Evolutionary conservation across 1,284 basidiomycete species (phyloP).

Genomic region (Cryptococcus sp.): DNA sequence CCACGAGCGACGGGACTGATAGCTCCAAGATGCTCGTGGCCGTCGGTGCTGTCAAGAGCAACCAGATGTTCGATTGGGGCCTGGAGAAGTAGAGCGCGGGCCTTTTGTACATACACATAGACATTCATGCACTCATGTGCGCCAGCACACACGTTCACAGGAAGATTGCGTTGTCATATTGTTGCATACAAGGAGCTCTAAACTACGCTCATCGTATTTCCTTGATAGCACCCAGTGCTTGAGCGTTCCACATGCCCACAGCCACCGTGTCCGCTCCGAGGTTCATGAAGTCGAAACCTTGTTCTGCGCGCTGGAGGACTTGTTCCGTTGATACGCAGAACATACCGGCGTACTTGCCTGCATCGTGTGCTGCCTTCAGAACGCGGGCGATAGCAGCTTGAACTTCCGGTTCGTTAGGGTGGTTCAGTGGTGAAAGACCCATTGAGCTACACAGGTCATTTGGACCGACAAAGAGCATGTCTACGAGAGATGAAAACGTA

Average conservation of each 20-base stretch:
- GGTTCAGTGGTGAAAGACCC: conserved; percentile 34
- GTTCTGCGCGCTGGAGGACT: conserved; percentile 28
- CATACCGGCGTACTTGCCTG: conserved; percentile 35
- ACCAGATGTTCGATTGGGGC: conserved; percentile 27
- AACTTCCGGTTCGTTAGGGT: conserved; percentile 33
- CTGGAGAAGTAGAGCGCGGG: not conserved
- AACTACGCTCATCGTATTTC: conserved; percentile 2
- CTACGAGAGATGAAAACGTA: conserved; percentile 2
- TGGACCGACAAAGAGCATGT: conserved; percentile 44
- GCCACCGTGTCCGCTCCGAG: conserved; percentile 35
- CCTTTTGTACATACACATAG: not conserved
- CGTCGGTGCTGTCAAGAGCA: conserved; percentile 22
- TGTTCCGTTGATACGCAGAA: conserved; percentile 25
- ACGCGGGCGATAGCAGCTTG: conserved; percentile 42
- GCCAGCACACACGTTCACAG: not conserved
- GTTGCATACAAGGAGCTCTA: not conserved
- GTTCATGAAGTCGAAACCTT: conserved; percentile 41
- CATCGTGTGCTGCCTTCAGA: conserved; percentile 35
- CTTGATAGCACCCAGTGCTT: conserved; percentile 14
- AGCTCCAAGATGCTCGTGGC: conserved; percentile 26
- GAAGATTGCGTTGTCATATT: not conserved
- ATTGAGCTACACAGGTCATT: conserved; percentile 43
- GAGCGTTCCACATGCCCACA: conserved; percentile 18
- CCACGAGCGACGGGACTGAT: conserved; percentile 18
- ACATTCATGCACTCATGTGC: not conserved